Evolutionary conservation across 2,329 filamentous ascomycete species (phyloP), one percentile per base, ranked within the genome.

Genomic region (Bipolaris victoriae): DNA sequence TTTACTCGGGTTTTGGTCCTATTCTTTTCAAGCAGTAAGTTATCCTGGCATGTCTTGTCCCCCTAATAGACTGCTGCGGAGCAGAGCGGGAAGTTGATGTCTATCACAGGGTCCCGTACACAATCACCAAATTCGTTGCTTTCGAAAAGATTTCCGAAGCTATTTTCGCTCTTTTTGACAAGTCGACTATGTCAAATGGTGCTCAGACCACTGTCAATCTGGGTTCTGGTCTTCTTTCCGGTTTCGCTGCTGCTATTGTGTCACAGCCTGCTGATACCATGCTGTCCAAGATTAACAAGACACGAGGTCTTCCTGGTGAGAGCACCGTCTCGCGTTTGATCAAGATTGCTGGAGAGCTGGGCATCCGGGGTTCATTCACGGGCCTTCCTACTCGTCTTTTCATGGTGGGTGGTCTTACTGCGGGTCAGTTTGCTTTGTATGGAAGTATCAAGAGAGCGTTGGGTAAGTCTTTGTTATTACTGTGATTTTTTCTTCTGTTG

Each of bases 281-380:
- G 91, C 88, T 96, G 65, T 90, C 86, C 82, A 94, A 94, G 87
- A 95, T 95, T 85, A 95, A 95, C 89, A 95, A 95, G 89, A 91
- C 89, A 81, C 88, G 91, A 84, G 91, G 90, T 81, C 83, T 87
- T 60, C 90, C 91, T 66, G 91, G 91, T 83, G 90, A 96, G 83
- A 87, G 91, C 73, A 95, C 90, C 71, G 86, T 85, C 76, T 85
- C 82, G 78, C 89, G 91, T 79, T 82, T 96, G 74, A 83, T 94
- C 84, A 94, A 95, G 88, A 95, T 96, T 75, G 90, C 81, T 68
- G 89, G 88, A 81, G 90, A 95, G 81, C 89, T 96, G 72, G 91
- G 91, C 75, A 61, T 96, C 77, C 84, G 83, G 70, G 91, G 91
- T 69, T 90, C 86, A 55, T 96, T 88, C 83, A 81, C 84, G 72